A percentile compares a stretch with the other conserved stretches of the same genome.
These are phyloP conservation scores for Tylopilus subfusipes DNA, from an alignment of 768 basidiomycete species.

Conservation along the genomic window DNA sequence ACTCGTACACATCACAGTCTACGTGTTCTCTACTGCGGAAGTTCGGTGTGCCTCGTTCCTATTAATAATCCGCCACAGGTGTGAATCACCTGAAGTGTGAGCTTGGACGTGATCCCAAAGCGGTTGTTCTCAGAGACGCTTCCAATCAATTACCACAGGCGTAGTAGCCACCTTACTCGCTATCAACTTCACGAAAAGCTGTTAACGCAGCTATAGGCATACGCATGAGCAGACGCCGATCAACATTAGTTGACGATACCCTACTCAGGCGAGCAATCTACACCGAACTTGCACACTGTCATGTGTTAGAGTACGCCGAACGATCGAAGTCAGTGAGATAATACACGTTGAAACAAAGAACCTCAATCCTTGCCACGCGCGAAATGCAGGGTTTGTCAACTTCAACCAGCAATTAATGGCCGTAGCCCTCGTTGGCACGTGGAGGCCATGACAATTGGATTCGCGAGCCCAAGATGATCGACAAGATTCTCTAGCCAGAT, in stretches of 20 bases:
- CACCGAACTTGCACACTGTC: neutral
- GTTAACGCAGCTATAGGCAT: neutral
- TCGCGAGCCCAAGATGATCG: neutral
- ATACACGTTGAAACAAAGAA: neutral
- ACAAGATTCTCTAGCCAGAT: neutral
- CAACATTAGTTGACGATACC: no score
- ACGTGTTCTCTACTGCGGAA: slow-evolving; percentile 19
- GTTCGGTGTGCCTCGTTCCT: neutral
- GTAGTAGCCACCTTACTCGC: no score
- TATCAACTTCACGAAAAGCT: no score
- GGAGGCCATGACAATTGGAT: slow-evolving; percentile 3
- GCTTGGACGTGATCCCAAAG: neutral
- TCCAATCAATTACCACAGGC: neutral
- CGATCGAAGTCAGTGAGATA: neutral
- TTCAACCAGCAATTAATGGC: neutral
- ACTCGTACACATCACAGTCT: slow-evolving; percentile 1
- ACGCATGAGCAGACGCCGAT: no score
- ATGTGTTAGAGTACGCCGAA: neutral
- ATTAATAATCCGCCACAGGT: neutral
- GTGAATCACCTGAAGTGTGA: neutral
- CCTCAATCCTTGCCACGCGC: neutral
- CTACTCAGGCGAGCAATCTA: no score
- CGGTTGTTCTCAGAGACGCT: neutral
- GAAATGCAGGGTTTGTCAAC: neutral
- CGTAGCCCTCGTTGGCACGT: slow-evolving; percentile 5